These are phyloP conservation scores for Phragmites australis DNA, from an alignment of 176 grass and related monocot species.

Conservation along the genomic window DNA sequence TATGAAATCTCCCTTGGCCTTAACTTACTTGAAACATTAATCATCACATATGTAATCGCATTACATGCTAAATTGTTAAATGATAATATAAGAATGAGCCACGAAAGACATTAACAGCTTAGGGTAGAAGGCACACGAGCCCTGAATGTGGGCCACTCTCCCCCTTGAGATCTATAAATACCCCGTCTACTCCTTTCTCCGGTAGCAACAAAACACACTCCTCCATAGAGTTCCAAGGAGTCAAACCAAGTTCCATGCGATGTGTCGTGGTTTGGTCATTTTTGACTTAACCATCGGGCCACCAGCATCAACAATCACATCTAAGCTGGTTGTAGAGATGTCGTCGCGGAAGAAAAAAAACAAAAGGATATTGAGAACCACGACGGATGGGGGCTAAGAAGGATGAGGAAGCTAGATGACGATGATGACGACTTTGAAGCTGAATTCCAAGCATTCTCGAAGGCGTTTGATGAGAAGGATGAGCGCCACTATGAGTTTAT, in stretches of 20 bases:
- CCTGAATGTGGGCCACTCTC: no score
- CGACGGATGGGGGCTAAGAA: neutral
- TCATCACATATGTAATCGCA: neutral
- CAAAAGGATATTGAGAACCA: neutral
- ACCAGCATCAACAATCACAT: neutral
- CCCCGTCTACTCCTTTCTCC: no score
- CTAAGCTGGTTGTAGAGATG: neutral
- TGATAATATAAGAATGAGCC: no score
- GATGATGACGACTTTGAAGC: constrained; percentile 41
- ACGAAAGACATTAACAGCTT: neutral
- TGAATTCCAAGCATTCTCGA: constrained; percentile 36
- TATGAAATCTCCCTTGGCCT: no score
- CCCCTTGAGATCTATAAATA: neutral
- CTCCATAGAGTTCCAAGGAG: neutral
- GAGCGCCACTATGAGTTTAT: constrained; percentile 22
- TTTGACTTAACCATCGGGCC: neutral
- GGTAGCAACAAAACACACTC: neutral
- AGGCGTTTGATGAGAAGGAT: neutral
- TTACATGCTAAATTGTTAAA: no score
- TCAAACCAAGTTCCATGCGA: neutral
- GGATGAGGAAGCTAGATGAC: neutral
- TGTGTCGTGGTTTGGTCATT: neutral
- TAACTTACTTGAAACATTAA: neutral
- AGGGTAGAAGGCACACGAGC: neutral
- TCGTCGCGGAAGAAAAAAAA: neutral